Base-by-base conservation (phyloP, 2,329 filamentous ascomycete genomes). In the Fonsecaea monophora region DNA sequence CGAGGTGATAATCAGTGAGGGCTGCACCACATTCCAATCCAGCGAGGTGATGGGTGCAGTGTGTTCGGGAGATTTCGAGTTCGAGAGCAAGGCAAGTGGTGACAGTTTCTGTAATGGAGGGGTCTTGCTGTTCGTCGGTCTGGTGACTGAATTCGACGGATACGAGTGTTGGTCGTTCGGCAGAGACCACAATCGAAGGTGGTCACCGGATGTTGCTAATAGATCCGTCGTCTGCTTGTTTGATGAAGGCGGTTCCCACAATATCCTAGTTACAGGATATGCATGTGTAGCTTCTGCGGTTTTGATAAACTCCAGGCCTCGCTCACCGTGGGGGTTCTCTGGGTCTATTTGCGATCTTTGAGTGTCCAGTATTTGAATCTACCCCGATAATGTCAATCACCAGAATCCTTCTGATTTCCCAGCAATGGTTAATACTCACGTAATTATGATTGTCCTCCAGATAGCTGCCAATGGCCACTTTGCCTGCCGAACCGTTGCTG, bases 361-460 rank as follows among this genome's bases (percentile, higher is more conserved):
- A 53, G 92, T 92, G 78, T 97, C 94, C 69, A 98, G 86, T 70
- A 99, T 97, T 91, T 98, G 95, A 71, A 98, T 98, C 92, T 96
- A 75, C 57, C 70, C 30, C 12, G 18, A 61, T 2, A 34, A 13
- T 42, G 65, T 70, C 53, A 70, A 65, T 37, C 21, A 10, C 45
- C n/a, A 21, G 18, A 38, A 13, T 8, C 30, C 3, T 37, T 13
- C 12, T 2, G 4, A 48, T n/a, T 13, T 50, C 10, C 38, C 13
- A n/a, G 15, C 4, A n/a, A 18, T 38, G 32, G 10, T 4, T n/a
- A n/a, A 34, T 32, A 18, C 67, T 61, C 62, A 97, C 93, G 83
- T 96, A 99, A 78, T 99, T 99, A 81, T 99, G 95, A 5, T 94
- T 94, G 79, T 99, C 95, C 80, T 99, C 95, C 60, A 98, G 82